Conservation (phyloP, 108 stramenopile species). For the Mediolabrus comicus region DNA sequence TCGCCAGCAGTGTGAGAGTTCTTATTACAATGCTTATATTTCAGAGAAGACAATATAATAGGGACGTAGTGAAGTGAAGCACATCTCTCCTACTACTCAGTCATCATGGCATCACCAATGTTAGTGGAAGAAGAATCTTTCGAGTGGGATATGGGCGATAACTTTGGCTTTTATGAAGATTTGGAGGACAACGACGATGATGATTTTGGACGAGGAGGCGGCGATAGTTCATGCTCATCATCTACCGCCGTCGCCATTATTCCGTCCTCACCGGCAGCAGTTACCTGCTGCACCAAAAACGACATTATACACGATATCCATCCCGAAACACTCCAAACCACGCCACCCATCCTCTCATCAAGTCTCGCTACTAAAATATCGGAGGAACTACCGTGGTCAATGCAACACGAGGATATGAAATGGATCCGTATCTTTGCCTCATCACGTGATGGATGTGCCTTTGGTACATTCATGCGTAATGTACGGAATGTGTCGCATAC, state of each 20-base stretch:
- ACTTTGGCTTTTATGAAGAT: constrained; percentile 6
- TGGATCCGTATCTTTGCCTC: constrained; percentile 22
- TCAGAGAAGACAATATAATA: too few species aligned
- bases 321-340: neutral
- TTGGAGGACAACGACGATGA: neutral
- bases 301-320: neutral
- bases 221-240: neutral
- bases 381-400: constrained; percentile 17
- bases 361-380: neutral
- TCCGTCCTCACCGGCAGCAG: neutral
- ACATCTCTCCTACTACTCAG: too few species aligned
- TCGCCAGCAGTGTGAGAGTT: too few species aligned
- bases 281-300: neutral
- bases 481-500: constrained; percentile 15
- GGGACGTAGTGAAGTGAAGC: too few species aligned
- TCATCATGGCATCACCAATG: too few species aligned
- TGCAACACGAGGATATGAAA: constrained; percentile 20
- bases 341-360: constrained; percentile 11
- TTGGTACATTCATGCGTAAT: constrained; percentile 17
- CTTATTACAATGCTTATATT: too few species aligned
- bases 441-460: constrained; percentile 17
- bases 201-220: too few species aligned
- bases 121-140: neutral
- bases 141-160: neutral
- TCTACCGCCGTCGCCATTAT: neutral